phyloP scores from a whole-genome alignment of 345 rosid species.

The Dipteronia dyeriana region DNA sequence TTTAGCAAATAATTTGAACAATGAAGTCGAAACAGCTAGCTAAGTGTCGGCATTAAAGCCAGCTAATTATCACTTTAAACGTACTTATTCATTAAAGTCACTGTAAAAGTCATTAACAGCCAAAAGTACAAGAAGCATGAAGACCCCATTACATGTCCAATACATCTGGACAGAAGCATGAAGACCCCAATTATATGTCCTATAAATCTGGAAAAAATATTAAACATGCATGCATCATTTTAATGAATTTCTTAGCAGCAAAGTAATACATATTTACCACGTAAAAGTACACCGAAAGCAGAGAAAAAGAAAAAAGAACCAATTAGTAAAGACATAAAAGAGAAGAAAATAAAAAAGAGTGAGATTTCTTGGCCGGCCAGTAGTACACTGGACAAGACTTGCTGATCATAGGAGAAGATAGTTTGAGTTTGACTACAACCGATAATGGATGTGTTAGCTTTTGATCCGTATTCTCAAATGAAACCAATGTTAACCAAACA shows the following conservation, averaged over 20 bases:
- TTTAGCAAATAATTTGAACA: background rate
- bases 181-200: too few species aligned
- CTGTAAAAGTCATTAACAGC: background rate
- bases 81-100: background rate
- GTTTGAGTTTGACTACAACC: conserved; percentile 8
- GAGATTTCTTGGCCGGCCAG: background rate
- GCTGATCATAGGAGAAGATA: background rate
- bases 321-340: too few species aligned
- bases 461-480: too few species aligned
- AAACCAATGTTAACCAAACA: too few species aligned
- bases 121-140: background rate
- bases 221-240: background rate
- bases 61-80: conserved; percentile 4
- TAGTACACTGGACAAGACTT: background rate
- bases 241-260: background rate
- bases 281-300: background rate
- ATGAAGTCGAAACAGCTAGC: background rate
- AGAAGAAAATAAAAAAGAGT: background rate
- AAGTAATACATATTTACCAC: conserved; percentile 1
- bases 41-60: conserved; percentile 9
- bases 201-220: too few species aligned
- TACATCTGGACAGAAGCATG: background rate
- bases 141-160: conserved; percentile 5
- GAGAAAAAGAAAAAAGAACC: background rate
- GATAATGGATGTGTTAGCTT: too few species aligned